Evolutionary conservation across 805 yeast species (phyloP), one percentile per base, ranked within the genome.

Genomic region (Torulaspora franciscae): DNA sequence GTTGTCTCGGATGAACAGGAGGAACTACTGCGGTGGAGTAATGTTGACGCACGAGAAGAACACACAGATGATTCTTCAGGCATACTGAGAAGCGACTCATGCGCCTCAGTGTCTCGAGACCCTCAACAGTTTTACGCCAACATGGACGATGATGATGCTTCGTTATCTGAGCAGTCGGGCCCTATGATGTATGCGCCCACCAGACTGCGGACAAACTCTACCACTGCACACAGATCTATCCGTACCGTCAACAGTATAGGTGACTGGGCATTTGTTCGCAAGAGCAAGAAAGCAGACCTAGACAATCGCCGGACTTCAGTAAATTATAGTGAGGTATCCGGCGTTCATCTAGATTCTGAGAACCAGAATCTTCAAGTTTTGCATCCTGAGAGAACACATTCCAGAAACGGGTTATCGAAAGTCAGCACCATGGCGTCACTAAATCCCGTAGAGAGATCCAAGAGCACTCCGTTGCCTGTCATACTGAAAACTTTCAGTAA

Each of bases 221-320:
- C 62, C 1, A 53, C 57, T 2, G 63, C 63, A 4, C 62, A 60
- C 43, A 50, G 64, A 42, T 62, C 67, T 1, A 53, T 60, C 35
- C 47, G 58, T 28, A 61, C 65, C 0, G 51, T 54, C 4, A 59
- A 56, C 41, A 62, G 65, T 52, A 55, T 54, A 30, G 64, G 63
- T n/a, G 65, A 59, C 23, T 61, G 61, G 63, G 57, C 48, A 13
- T 45, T 45, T 30, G 30, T 29, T 33, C 46, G 42, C 14, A 39
- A 43, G 11, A 37, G 37, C 26, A 28, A 32, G 4, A 23, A n/a
- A 15, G 24, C 8, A 6, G 25, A 15, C 26, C 30, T 26, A 28
- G 17, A 9, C 15, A 33, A 7, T 25, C 43, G 27, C 22, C 33
- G 38, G 17, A 40, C 30, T 10, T 38, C 19, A 13, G 14, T 8